phyloP scores from a whole-genome alignment of 805 yeast species.

The Teunomyces panamensis region DNA sequence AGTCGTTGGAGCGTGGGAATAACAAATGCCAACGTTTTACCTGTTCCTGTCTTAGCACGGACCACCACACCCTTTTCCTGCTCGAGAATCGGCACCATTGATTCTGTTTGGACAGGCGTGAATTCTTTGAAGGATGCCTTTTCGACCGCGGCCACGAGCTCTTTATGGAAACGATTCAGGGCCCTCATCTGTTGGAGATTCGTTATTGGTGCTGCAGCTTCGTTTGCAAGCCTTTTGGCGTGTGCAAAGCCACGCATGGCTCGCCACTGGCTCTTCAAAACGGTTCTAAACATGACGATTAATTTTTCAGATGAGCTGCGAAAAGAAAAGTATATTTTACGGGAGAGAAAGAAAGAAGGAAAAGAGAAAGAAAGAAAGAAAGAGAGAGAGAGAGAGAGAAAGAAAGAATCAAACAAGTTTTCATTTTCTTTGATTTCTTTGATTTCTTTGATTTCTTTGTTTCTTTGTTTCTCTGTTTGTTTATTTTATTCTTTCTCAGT shows the following conservation, averaged over 20 bases:
- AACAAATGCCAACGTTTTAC: slow-evolving; percentile 87
- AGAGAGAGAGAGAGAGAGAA: not conserved
- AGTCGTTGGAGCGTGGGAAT: slow-evolving; percentile 70
- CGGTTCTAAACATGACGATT: not conserved
- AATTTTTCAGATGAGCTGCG: not conserved
- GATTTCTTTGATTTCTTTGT: no score
- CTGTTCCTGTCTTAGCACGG: slow-evolving; percentile 94
- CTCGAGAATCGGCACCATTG: slow-evolving; percentile 56
- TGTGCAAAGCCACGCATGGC: not conserved
- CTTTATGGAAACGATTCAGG: not conserved
- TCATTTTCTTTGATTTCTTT: not conserved
- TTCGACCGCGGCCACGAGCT: slow-evolving; percentile 27
- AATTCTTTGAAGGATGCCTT: slow-evolving; percentile 48
- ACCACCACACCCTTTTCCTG: slow-evolving; percentile 69
- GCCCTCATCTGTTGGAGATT: not conserved
- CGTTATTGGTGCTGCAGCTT: not conserved
- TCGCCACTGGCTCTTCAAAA: not conserved
- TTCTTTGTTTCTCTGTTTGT: no score
- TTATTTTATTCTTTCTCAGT: no score
- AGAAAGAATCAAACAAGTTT: not conserved
- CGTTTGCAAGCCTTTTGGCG: not conserved
- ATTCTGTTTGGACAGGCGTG: slow-evolving; percentile 67
- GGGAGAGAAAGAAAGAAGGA: not conserved
- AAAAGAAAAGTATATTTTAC: not conserved
- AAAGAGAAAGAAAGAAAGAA: not conserved